Conservation (phyloP, 495 filamentous ascomycete species). For the Lophiostoma macrostomum region DNA sequence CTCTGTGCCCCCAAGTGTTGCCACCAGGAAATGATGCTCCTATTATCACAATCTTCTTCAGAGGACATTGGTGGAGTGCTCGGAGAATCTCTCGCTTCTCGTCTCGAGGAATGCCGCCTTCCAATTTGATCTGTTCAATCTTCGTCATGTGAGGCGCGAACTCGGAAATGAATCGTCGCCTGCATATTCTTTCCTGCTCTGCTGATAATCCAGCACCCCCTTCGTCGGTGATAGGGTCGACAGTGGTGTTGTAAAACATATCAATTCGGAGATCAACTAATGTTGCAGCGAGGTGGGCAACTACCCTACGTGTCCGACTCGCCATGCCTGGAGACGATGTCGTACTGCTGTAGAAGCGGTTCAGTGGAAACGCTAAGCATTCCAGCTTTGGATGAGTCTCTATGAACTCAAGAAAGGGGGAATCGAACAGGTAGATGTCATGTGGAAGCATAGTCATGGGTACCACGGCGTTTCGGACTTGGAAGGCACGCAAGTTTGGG, state of each 20-base stretch:
- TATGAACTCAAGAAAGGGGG: conserved; percentile 35
- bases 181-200: conserved; percentile 16
- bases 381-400: conserved; percentile 37
- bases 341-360: conserved; percentile 34
- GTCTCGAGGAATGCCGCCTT: conserved; percentile 41
- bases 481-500: conserved; percentile 36
- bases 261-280: conserved; percentile 38
- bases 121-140: conserved; percentile 38
- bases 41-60: conserved; percentile 38
- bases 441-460: conserved; percentile 18
- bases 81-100: conserved; percentile 40
- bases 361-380: conserved; percentile 39
- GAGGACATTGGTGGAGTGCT: conserved; percentile 34
- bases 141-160: conserved; percentile 37
- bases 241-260: conserved; percentile 21
- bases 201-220: not conserved
- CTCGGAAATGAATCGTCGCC: conserved; percentile 36
- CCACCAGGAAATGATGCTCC: conserved; percentile 35
- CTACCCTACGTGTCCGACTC: conserved; percentile 25
- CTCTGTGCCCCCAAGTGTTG: conserved; percentile 38
- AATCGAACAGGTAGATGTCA: conserved; percentile 34
- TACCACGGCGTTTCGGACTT: conserved; percentile 36
- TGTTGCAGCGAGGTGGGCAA: conserved; percentile 29
- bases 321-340: conserved; percentile 1
- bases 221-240: conserved; percentile 34